Evolutionary conservation across 306 rosid species (phyloP), one percentile per base, ranked within the genome.

Genomic region (Begonia masoniana): DNA sequence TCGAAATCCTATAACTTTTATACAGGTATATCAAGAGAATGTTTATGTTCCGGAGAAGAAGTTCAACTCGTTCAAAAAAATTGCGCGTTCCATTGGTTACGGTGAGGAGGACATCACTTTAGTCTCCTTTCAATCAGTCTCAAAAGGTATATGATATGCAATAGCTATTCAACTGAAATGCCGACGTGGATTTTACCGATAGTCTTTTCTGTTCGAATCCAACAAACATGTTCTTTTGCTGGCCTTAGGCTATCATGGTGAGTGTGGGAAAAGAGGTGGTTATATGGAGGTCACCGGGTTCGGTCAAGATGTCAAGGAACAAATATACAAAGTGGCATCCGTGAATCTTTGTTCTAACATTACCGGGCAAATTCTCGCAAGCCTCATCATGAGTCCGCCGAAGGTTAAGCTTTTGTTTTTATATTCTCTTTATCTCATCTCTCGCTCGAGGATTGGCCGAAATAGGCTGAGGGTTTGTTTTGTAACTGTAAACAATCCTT

Each of bases 211-310:
- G 3, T 6, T 31, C 9, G 39, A 31, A 31, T 31, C 39, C 1
- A 9, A 31, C 9, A 6, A 31, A 31, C 9, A 31, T 31, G 39
- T 3, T 6, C 50, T 52, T 51, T 35, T 35, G 52, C 51, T 69
- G 65, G 55, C 12, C 63, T 58, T 74, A 88, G 97, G 97, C 55
- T 88, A 76, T 69, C 31, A 88, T 41, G 97, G 97, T 19, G 97
- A 88, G 76, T 88, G 97, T 60, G 95, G 97, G 53, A 88, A 82
- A 62, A 74, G 95, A 62, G 97, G 97, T 60, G 97, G 97, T 41
- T 88, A 88, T 64, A 88, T 85, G 97, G 97, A 85, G 69, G 76
- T 85, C 57, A 85, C 97, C 12, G 97, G 97, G 13, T 85, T 88
- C 57, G 73, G 82, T 69, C 47, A 81, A 50, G 94, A 78, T 3